These are phyloP conservation scores for Ceratonia siliqua DNA, from an alignment of 306 rosid species.

Conservation along the genomic window DNA sequence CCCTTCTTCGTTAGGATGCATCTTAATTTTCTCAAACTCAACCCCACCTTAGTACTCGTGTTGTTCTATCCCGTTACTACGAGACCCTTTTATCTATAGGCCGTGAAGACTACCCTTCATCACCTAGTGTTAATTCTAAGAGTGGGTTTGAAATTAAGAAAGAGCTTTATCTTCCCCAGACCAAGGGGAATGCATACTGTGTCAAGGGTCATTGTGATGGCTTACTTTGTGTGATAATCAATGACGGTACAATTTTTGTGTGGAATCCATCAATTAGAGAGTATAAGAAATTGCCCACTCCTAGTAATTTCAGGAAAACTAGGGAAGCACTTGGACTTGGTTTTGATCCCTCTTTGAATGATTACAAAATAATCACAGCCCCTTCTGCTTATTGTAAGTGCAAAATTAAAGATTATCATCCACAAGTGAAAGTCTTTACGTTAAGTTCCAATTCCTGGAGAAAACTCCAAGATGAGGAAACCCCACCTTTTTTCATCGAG, in stretches of 20 bases:
- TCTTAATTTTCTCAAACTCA: neutral
- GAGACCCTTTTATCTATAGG: constrained; percentile 37
- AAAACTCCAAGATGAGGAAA: constrained; percentile 11
- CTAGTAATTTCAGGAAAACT: neutral
- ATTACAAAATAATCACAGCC: constrained; percentile 1
- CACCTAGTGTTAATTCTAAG: neutral
- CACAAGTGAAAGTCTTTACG: constrained; percentile 11
- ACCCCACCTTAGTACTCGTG: constrained; percentile 7
- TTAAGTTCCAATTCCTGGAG: constrained; percentile 14
- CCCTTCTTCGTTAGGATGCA: constrained; percentile 35
- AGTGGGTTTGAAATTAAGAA: constrained; percentile 10
- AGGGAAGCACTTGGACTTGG: constrained; percentile 18
- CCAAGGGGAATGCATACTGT: constrained; percentile 35
- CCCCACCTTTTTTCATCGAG: constrained; percentile 8
- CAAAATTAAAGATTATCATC: constrained; percentile 14
- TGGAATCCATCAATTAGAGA: constrained; percentile 46
- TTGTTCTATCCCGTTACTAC: constrained; percentile 48
- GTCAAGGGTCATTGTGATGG: constrained; percentile 58
- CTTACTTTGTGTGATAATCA: constrained; percentile 43
- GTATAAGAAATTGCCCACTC: constrained; percentile 39
- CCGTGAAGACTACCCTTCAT: neutral
- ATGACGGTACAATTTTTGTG: constrained; percentile 40
- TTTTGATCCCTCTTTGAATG: constrained; percentile 13
- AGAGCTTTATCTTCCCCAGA: constrained; percentile 27
- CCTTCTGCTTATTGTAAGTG: constrained; percentile 22